Evolutionary conservation across 345 rosid species (phyloP), one percentile per base, ranked within the genome.

Genomic region (Lumnitzera littorea): DNA sequence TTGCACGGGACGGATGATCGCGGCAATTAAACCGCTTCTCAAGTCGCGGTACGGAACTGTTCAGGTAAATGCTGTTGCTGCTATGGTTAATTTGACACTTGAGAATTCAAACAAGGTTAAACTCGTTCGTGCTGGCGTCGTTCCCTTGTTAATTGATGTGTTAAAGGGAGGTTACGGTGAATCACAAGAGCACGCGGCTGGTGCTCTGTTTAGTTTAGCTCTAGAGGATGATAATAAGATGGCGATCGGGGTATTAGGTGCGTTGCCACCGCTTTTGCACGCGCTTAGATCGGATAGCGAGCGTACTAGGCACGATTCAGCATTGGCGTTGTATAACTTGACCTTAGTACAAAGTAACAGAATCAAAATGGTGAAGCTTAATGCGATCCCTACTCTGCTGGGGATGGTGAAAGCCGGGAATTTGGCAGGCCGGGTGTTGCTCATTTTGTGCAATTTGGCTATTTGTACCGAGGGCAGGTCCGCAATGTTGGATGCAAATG

Each of bases 201-300:
- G 91, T 9, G 86, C 87, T 16, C 56, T 91, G 31, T 91, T 91
- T 59, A 88, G 98, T 48, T 70, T 91, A 55, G 83, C 96, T 20
- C 68, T 88, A 10, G 95, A 91, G 16, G 90, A 88, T 31, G 83
- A 84, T 62, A 91, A 83, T 68, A 86, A 84, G 69, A 86, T 84
- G 79, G 95, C 90, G 43, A 86, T 88, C 9, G 96, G 91, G 23
- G 96, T 82, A 12, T 68, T 91, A 31, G 96, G 98, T 6, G 98
- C 91, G 36, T 67, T 88, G 58, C 91, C 82, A 66, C 95, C 94
- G 11, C 73, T 91, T 2, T 68, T 91, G 41, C 86, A 83, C 66
- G 80, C 84, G 61, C 80, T 91, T 12, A 70, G 90, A 49, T 78
- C 86, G 0, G 87, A 80, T 12, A 81, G 84, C 46, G 87, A 86